Evolutionary conservation across 192 early-diverging fungal genomes (phyloP).

Genomic region (Chytriomyces sp.): DNA sequence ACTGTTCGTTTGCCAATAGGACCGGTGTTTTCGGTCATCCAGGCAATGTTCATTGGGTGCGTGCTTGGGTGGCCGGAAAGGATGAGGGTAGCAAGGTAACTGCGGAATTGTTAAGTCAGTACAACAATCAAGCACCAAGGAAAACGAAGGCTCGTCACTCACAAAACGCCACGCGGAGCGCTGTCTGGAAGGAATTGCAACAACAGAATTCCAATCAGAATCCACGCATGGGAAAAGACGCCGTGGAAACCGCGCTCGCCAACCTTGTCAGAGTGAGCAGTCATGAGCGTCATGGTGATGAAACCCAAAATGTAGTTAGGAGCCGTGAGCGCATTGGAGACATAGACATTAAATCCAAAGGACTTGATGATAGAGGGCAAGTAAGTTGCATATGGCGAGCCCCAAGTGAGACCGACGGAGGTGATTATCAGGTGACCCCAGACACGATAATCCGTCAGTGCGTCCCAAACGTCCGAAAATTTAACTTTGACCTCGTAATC

Average conservation of each 20-base stretch:
- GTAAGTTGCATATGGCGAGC: conserved; percentile 26
- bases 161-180: background rate
- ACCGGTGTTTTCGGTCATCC: conserved; percentile 25
- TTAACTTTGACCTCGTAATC: conserved; percentile 10
- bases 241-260: conserved; percentile 25
- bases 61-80: background rate
- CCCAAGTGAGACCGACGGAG: conserved; percentile 5
- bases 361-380: conserved; percentile 30
- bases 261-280: background rate
- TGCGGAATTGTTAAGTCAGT: too few species aligned
- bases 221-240: conserved; percentile 1
- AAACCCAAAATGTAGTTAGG: conserved; percentile 14
- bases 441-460: conserved; percentile 23
- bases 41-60: conserved; percentile 27
- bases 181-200: conserved; percentile 15
- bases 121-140: too few species aligned
- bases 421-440: conserved; percentile 25
- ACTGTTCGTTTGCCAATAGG: conserved; percentile 30
- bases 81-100: conserved; percentile 21
- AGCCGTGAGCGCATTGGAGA: conserved; percentile 34
- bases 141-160: too few species aligned
- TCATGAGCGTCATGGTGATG: conserved; percentile 13
- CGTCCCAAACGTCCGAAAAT: conserved; percentile 13
- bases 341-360: conserved; percentile 26
- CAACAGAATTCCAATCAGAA: conserved; percentile 21